Evolutionary conservation across 495 filamentous ascomycete genomes (phyloP).

Genomic region (Hyaloscypha variabilis): DNA sequence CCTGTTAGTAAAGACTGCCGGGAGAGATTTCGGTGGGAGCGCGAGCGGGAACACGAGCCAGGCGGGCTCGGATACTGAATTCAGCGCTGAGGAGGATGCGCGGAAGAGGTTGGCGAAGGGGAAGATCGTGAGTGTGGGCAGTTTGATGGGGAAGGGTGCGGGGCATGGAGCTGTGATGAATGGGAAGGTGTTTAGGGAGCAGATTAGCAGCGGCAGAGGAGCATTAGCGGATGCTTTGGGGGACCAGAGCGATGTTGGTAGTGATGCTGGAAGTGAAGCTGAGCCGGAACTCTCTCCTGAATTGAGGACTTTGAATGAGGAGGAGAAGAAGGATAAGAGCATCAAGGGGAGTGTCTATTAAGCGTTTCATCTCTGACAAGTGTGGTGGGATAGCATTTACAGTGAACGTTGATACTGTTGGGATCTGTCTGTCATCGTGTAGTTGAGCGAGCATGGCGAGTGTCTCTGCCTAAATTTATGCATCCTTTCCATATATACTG

Average conservation of each 20-base stretch:
- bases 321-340: slow-evolving; percentile 25
- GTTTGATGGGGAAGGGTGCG: slow-evolving; percentile 4
- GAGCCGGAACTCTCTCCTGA: slow-evolving; percentile 12
- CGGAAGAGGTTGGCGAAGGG: slow-evolving; percentile 19
- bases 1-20: slow-evolving; percentile 16
- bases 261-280: slow-evolving; percentile 24
- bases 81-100: slow-evolving; percentile 26
- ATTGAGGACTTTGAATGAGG: slow-evolving; percentile 10
- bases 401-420: background rate
- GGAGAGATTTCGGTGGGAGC: slow-evolving; percentile 31
- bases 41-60: slow-evolving; percentile 30
- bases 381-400: background rate
- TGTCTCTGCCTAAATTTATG: background rate
- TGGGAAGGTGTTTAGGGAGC: slow-evolving; percentile 14
- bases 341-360: slow-evolving; percentile 32
- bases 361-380: background rate
- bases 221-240: slow-evolving; percentile 33
- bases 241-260: slow-evolving; percentile 31
- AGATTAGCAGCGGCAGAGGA: slow-evolving; percentile 28
- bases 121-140: background rate
- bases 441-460: background rate
- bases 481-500: background rate
- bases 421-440: background rate
- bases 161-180: background rate
- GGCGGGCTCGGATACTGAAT: slow-evolving; percentile 29